These are phyloP conservation scores for Macaranga tanarius DNA, from an alignment of 441 rosid species.

Conservation along the genomic window DNA sequence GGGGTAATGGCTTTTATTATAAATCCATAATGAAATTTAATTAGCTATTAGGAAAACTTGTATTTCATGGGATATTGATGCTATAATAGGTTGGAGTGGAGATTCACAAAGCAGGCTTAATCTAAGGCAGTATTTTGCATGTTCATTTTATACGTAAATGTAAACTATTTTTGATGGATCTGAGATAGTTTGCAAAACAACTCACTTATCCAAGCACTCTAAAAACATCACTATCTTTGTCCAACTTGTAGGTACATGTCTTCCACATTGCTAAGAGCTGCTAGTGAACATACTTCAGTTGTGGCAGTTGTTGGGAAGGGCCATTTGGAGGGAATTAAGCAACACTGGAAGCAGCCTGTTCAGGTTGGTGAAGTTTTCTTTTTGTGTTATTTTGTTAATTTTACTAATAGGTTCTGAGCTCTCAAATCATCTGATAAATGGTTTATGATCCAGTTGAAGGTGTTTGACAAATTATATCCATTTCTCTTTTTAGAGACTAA, in stretches of 20 bases:
- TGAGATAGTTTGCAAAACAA: neutral
- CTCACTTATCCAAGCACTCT: neutral
- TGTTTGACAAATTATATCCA: neutral
- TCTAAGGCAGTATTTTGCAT: neutral
- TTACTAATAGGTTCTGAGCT: neutral
- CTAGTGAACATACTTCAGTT: conserved; percentile 64
- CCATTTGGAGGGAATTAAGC: conserved; percentile 82
- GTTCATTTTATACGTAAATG: neutral
- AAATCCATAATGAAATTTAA: neutral
- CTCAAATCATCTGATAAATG: neutral
- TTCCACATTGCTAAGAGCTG: conserved; percentile 49
- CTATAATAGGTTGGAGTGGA: neutral
- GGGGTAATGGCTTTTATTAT: neutral
- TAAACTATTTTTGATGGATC: neutral
- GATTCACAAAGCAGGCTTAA: neutral
- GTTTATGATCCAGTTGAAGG: neutral
- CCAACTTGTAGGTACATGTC: conserved; percentile 69
- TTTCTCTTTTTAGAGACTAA: neutral
- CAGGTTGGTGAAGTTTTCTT: conserved; percentile 34
- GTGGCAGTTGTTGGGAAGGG: conserved; percentile 96
- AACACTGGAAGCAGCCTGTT: conserved; percentile 80
- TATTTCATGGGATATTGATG: neutral
- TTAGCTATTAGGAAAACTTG: neutral
- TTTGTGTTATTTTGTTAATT: neutral
- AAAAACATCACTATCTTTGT: neutral